These are phyloP conservation scores for Eimeria necatrix DNA, from an alignment of 169 alveolate genomes.

Conservation along the genomic window DNA sequence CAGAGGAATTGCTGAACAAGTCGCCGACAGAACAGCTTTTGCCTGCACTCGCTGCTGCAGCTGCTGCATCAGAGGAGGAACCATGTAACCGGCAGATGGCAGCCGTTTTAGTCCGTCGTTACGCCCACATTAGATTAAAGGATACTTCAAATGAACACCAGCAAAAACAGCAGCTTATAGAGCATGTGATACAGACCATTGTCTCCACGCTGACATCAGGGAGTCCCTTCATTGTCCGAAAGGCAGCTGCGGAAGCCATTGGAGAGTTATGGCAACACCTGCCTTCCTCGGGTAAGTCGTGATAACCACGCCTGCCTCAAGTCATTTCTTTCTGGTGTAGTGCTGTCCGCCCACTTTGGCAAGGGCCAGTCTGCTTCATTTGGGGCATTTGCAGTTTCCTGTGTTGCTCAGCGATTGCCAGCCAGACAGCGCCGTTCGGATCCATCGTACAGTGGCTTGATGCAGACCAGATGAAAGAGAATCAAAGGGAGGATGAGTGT, in stretches of 20 bases:
- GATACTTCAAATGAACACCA: background rate
- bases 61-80: conserved; percentile 41
- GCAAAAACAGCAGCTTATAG: conserved; percentile 52
- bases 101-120: conserved; percentile 62
- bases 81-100: conserved; percentile 29
- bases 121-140: conserved; percentile 45
- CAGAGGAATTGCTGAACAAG: conserved; percentile 58
- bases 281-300: conserved; percentile 34
- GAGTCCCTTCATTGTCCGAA: conserved; percentile 59
- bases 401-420: conserved; percentile 22
- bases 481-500: conserved; percentile 18
- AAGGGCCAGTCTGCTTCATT: background rate
- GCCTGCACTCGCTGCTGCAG: conserved; percentile 66
- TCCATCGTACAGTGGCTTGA: conserved; percentile 38
- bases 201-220: conserved; percentile 40
- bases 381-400: background rate
- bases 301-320: too few species aligned
- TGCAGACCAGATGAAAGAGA: conserved; percentile 14
- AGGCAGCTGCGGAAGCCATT: conserved; percentile 68
- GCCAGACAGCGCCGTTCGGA: conserved; percentile 53
- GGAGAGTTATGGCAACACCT: conserved; percentile 67
- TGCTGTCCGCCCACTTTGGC: background rate
- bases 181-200: conserved; percentile 12
- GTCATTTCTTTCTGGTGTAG: background rate
- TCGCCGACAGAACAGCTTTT: conserved; percentile 38